Conservation (phyloP, 441 rosid species). For the Kokia cookei region DNA sequence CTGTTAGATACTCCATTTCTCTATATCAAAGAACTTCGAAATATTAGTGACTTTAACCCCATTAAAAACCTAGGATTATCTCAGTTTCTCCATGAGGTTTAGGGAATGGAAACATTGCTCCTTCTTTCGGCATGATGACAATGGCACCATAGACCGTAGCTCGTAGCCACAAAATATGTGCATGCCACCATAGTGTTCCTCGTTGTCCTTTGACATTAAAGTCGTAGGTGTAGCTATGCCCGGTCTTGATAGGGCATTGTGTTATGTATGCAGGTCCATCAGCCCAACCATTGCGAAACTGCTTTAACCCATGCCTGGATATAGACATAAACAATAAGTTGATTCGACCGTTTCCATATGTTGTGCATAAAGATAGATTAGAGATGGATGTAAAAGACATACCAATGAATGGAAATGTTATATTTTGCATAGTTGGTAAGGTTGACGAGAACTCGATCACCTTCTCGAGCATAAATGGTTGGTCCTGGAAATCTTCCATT, state of each 20-base stretch:
- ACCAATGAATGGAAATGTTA: conserved; percentile 49
- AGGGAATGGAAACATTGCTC: conserved; percentile 46
- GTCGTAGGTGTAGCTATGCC: conserved; percentile 15
- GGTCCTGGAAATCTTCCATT: conserved; percentile 54
- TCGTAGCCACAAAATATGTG: conserved; percentile 47
- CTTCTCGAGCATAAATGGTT: conserved; percentile 44
- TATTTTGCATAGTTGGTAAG: conserved; percentile 47
- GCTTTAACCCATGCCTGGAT: conserved; percentile 32
- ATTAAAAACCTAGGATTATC: conserved; percentile 33
- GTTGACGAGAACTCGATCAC: conserved; percentile 39
- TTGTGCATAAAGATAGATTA: neutral
- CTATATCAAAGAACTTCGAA: neutral
- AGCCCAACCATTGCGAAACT: conserved; percentile 31
- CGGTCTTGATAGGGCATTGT: conserved; percentile 32
- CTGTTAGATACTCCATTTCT: neutral
- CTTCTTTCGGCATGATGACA: conserved; percentile 37
- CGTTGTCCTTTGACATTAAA: conserved; percentile 21
- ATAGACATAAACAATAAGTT: neutral
- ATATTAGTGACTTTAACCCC: neutral
- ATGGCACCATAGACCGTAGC: conserved; percentile 52
- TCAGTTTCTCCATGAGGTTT: conserved; percentile 41
- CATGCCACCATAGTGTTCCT: conserved; percentile 43
- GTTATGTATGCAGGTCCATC: conserved; percentile 34
- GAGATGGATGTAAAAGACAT: neutral
- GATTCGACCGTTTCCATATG: neutral